A percentile compares a stretch with the other conserved stretches of the same genome.
These are phyloP conservation scores for Endocarpon pusillum DNA, from an alignment of 495 filamentous ascomycete genomes.

Conservation along the genomic window DNA sequence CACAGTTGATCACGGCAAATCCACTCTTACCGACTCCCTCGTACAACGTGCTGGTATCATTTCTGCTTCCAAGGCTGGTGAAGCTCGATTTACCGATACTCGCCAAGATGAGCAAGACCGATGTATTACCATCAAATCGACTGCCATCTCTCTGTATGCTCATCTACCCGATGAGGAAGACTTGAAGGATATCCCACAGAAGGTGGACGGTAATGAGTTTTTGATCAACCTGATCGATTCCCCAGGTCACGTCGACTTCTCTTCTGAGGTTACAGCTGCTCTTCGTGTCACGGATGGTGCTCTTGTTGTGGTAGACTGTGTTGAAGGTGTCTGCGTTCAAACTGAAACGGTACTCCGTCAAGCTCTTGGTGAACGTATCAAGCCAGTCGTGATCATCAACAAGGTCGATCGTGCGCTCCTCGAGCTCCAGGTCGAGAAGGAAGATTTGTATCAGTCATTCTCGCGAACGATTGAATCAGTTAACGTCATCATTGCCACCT, in stretches of 20 bases:
- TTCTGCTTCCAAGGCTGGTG: conserved; percentile 91
- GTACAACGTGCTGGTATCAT: conserved; percentile 99
- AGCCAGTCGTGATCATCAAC: conserved; percentile 98
- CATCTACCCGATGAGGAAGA: conserved; percentile 67
- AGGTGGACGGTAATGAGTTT: conserved; percentile 82
- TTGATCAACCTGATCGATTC: conserved; percentile 99
- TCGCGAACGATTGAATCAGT: conserved; percentile 98
- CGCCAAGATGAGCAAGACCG: conserved; percentile 95
- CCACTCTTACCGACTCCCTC: conserved; percentile 96
- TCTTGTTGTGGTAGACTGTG: conserved; percentile 97
- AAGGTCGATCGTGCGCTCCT: conserved; percentile 99
- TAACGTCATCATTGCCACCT: conserved; percentile 98
- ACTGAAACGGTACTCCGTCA: conserved; percentile 99
- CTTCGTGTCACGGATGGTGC: conserved; percentile 99
- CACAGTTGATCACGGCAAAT: conserved; percentile 96
- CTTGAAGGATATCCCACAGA: conserved; percentile 85
- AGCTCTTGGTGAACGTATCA: conserved; percentile 99
- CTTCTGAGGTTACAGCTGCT: conserved; percentile 96
- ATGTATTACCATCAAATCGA: conserved; percentile 99
- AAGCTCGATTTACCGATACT: conserved; percentile 91
- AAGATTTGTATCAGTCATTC: conserved; percentile 99
- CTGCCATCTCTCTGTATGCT: conserved; percentile 95
- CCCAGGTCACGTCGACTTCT: conserved; percentile 99
- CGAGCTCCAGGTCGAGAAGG: conserved; percentile 94
- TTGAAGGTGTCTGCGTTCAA: conserved; percentile 99